These are phyloP conservation scores for Fusarium sp. DNA, from an alignment of 2,329 filamentous ascomycete species.

Conservation along the genomic window DNA sequence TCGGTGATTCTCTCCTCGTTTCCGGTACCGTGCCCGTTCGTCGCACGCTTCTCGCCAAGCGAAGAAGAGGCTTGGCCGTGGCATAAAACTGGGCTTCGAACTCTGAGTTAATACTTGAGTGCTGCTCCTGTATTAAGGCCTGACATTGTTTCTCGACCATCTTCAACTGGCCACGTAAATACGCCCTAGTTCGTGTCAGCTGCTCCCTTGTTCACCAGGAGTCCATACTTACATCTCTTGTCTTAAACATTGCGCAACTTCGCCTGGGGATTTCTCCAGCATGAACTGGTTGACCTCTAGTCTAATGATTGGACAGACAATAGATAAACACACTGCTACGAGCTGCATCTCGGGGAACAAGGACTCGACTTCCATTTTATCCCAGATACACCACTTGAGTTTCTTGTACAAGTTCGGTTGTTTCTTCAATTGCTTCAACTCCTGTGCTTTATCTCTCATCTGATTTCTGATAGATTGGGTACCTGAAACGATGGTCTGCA, in stretches of 20 bases:
- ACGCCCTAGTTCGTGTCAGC: not conserved
- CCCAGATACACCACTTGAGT: not conserved
- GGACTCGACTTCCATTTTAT: not conserved
- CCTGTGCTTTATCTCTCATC: not conserved
- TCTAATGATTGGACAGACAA: not conserved
- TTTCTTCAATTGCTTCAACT: not conserved
- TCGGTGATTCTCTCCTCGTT: not conserved
- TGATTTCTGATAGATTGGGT: not conserved
- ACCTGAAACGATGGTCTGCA: not conserved
- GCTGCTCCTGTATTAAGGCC: not conserved
- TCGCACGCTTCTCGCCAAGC: not conserved
- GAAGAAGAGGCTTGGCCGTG: not conserved
- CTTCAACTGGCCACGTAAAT: not conserved
- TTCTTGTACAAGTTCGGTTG: not conserved
- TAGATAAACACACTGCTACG: not conserved
- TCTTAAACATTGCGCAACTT: not conserved
- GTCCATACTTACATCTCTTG: not conserved
- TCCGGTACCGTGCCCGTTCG: not conserved
- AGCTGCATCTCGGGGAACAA: not conserved
- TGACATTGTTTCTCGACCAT: not conserved
- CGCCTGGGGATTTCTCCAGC: not conserved
- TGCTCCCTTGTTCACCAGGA: not conserved
- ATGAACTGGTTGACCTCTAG: not conserved
- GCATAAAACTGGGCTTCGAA: not conserved
- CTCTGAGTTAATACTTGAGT: rapidly evolving